Evolutionary conservation across 345 rosid genomes (phyloP).

Genomic region (Citrus maxima): DNA sequence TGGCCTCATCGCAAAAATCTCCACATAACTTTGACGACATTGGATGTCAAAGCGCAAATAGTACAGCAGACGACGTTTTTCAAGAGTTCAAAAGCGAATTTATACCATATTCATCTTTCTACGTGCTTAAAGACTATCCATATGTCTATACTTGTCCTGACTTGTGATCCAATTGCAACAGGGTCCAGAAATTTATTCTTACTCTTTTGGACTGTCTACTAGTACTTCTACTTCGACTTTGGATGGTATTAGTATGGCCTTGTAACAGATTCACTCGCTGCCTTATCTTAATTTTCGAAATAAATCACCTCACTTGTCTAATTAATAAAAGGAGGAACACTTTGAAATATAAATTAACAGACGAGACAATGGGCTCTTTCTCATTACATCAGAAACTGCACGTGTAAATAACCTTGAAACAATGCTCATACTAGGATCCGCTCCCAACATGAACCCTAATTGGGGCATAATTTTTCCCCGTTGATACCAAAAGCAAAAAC

Average conservation of each 20-base stretch:
- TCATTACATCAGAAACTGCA: slow-evolving; percentile 16
- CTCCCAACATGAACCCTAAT: slow-evolving; percentile 48
- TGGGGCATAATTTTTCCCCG: slow-evolving; percentile 24
- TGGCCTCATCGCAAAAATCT: too few species aligned
- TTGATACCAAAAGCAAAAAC: slow-evolving; percentile 10
- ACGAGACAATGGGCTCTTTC: neutral
- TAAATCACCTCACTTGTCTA: neutral
- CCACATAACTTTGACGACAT: too few species aligned
- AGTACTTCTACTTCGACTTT: neutral
- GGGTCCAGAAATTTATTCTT: too few species aligned
- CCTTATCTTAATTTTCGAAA: too few species aligned
- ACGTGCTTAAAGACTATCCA: too few species aligned
- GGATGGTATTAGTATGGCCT: neutral
- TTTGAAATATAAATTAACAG: neutral
- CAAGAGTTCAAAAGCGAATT: too few species aligned
- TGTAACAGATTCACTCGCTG: neutral
- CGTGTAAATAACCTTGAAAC: neutral
- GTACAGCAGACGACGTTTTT: too few species aligned
- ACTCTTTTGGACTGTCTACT: neutral
- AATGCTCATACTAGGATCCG: slow-evolving; percentile 38
- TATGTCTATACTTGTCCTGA: too few species aligned
- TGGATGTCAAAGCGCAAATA: too few species aligned
- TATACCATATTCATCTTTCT: too few species aligned
- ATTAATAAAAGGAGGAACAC: neutral
- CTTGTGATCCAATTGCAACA: too few species aligned